Evolutionary conservation across 148 eudicot species (phyloP), one percentile per base, ranked within the genome.

Genomic region (Rhododendron simsii): DNA sequence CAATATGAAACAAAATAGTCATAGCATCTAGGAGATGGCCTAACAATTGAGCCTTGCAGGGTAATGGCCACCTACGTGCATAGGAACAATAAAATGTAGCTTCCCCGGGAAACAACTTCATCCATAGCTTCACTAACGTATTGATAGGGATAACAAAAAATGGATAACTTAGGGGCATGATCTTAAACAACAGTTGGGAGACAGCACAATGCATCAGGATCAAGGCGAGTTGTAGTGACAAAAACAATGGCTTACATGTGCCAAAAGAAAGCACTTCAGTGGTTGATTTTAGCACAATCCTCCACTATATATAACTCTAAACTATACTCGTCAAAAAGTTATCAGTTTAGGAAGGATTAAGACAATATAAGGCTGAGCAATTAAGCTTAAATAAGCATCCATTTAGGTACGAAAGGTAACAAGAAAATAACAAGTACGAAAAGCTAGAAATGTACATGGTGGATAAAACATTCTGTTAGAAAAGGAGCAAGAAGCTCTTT

Each of bases 231-330:
- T 37, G 26, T 20, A 3, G 80, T 39, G n/a, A 41, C 48, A 37
- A 39, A 74, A 76, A 37, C 39, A 39, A 37, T 76, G 21, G 11
- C 45, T 14, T 39, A 15, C n/a, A 39, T 39, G 80, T 76, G n/a
- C 50, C 80, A 39, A 76, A 76, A 76, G 48, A 76, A 76, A 76
- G 80, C 80, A 76, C 45, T 76, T 76, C n/a, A 76, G 13, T 76
- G n/a, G 80, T 39, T 76, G 48, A 76, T 37, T 39, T 16, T 67
- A 76, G 45, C 80, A 76, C 80, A 76, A 76, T 37, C 47, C 45
- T 76, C 45, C 18, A 13, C 33, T 67, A 11, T n/a, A 14, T 67
- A 26, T 67, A n/a, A 67, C 35, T n/a, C 73, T 26, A 11, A 67
- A 67, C 11, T n/a, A n/a, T 11, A 63, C 28, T 71, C 33, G 41